Conservation (phyloP, 768 basidiomycete species). For the Tulasnella sp. region DNA sequence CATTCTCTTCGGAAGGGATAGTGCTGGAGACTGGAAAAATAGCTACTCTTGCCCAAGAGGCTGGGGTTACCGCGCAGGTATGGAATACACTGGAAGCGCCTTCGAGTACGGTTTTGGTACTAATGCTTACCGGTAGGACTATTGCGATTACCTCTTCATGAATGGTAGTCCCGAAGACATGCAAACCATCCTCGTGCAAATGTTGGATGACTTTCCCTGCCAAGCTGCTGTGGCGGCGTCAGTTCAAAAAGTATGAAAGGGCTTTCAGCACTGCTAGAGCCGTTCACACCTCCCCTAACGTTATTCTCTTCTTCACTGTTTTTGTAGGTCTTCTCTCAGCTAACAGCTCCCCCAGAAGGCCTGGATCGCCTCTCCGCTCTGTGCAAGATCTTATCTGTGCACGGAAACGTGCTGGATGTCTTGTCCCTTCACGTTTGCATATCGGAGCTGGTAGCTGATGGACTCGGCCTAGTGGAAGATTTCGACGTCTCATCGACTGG, state of each 20-base stretch:
- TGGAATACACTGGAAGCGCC: background rate
- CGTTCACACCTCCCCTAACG: background rate
- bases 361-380: slow-evolving; percentile 7
- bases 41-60: background rate
- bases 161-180: background rate
- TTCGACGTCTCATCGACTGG: slow-evolving; percentile 19
- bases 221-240: slow-evolving; percentile 16
- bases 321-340: background rate
- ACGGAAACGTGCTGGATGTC: slow-evolving; percentile 21
- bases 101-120: background rate
- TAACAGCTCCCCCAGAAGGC: background rate
- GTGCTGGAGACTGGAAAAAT: background rate
- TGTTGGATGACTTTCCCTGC: background rate
- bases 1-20: background rate
- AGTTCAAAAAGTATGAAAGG: slow-evolving; percentile 4
- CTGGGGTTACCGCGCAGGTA: background rate
- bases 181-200: slow-evolving; percentile 10
- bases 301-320: background rate
- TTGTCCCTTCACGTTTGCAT: slow-evolving; percentile 26
- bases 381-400: background rate
- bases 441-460: slow-evolving; percentile 1
- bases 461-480: slow-evolving; percentile 5
- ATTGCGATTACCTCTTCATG: slow-evolving; percentile 10
- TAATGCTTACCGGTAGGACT: background rate
- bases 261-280: background rate